These are phyloP conservation scores for Serendipita vermifera DNA, from an alignment of 768 basidiomycete species.

Conservation along the genomic window DNA sequence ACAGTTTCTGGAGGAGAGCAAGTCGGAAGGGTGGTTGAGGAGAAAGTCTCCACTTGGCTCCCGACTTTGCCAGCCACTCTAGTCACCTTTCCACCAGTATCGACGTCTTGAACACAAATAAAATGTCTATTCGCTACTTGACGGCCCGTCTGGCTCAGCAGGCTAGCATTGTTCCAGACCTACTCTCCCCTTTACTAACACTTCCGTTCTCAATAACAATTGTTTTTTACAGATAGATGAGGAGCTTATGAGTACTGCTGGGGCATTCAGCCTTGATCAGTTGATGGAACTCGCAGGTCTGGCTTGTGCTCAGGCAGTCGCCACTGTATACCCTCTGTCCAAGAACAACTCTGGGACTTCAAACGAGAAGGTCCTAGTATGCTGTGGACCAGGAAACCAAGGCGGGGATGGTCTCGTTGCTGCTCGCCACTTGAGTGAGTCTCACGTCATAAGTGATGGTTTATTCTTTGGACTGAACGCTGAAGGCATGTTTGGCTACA, in stretches of 20 bases:
- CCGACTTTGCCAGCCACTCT: too few species aligned
- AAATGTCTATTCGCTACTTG: slow-evolving; percentile 51
- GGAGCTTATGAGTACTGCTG: slow-evolving; percentile 77
- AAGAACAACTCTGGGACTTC: slow-evolving; percentile 19
- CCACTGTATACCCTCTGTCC: slow-evolving; percentile 57
- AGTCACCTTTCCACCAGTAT: too few species aligned
- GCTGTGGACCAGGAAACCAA: slow-evolving; percentile 96
- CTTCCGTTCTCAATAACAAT: too few species aligned
- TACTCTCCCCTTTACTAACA: background rate
- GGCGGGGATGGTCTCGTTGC: slow-evolving; percentile 95
- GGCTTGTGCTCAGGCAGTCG: slow-evolving; percentile 80
- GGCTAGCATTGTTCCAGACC: slow-evolving; percentile 21
- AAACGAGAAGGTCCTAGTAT: slow-evolving; percentile 74
- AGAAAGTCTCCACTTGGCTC: too few species aligned
- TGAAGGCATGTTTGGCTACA: slow-evolving; percentile 82
- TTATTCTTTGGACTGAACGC: background rate
- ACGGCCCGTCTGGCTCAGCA: slow-evolving; percentile 66
- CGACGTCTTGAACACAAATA: background rate
- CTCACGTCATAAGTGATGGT: background rate
- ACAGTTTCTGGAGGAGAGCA: too few species aligned
- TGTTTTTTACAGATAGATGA: slow-evolving; percentile 60
- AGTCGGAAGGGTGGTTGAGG: too few species aligned
- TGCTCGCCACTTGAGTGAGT: slow-evolving; percentile 77
- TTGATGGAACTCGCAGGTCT: slow-evolving; percentile 95
- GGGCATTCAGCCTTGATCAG: slow-evolving; percentile 90